Conservation (phyloP, 2,329 filamentous ascomycete species). For the Ascochyta lentis region DNA sequence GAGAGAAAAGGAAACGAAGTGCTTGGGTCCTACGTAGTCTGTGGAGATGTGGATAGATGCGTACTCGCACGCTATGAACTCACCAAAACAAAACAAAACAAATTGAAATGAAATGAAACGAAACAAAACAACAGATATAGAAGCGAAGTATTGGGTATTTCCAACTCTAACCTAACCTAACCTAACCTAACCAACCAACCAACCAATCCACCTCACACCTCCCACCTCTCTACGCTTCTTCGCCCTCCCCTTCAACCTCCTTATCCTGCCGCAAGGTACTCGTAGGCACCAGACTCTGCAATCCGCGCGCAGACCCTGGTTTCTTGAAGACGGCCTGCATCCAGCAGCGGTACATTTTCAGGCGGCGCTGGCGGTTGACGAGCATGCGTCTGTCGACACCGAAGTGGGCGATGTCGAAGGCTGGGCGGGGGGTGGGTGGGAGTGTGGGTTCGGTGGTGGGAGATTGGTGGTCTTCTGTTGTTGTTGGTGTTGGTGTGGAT, state of each 20-base stretch:
- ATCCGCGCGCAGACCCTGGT: conserved; percentile 34
- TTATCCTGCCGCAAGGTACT: conserved; percentile 44
- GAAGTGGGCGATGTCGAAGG: conserved; percentile 75
- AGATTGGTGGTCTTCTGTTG: too few species aligned
- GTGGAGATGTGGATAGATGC: too few species aligned
- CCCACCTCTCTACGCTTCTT: neutral
- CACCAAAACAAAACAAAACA: too few species aligned
- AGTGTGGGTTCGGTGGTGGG: neutral
- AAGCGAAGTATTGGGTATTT: too few species aligned
- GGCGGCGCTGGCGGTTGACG: conserved; percentile 85
- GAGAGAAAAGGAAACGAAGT: too few species aligned
- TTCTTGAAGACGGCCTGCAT: conserved; percentile 84
- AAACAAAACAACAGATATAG: too few species aligned
- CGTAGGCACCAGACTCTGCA: conserved; percentile 40
- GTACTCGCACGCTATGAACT: too few species aligned
- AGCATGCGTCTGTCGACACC: conserved; percentile 87
- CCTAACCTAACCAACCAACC: too few species aligned
- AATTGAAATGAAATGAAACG: too few species aligned
- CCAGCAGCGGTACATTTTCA: conserved; percentile 99
- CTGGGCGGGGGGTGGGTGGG: conserved; percentile 22
- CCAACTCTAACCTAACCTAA: too few species aligned
- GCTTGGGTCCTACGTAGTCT: too few species aligned
- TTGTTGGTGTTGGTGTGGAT: conserved; percentile 2
- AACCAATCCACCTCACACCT: neutral
- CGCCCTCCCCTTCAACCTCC: conserved; percentile 13